Conservation (phyloP, 2,329 filamentous ascomycete genomes). For the Hortaea werneckii region DNA sequence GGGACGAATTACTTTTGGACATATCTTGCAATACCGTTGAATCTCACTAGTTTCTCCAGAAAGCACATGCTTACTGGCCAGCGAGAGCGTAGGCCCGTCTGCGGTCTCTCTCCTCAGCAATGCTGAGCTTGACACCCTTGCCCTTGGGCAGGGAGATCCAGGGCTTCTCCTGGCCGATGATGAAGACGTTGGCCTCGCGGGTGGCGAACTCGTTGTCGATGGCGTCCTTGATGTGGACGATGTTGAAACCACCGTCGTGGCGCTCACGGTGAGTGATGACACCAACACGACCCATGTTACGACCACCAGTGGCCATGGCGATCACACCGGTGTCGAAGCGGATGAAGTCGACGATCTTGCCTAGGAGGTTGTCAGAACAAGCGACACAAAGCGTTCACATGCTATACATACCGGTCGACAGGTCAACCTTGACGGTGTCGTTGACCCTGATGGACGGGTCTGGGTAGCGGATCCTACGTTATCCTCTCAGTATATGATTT, state of each 20-base stretch:
- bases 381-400: background rate
- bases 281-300: slow-evolving; percentile 99
- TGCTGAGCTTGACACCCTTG: slow-evolving; percentile 99
- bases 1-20: too few species aligned
- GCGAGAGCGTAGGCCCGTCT: slow-evolving; percentile 62
- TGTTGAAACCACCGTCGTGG: slow-evolving; percentile 99
- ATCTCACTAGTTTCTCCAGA: background rate
- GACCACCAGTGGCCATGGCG: slow-evolving; percentile 97
- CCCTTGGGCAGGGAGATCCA: slow-evolving; percentile 99
- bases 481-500: slow-evolving; percentile 23
- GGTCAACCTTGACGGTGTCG: slow-evolving; percentile 99
- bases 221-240: slow-evolving; percentile 93
- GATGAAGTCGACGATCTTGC: slow-evolving; percentile 94
- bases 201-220: slow-evolving; percentile 99
- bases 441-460: slow-evolving; percentile 99
- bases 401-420: slow-evolving; percentile 59
- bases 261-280: slow-evolving; percentile 99
- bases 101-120: slow-evolving; percentile 98
- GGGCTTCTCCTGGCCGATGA: slow-evolving; percentile 97
- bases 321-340: slow-evolving; percentile 98
- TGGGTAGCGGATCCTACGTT: slow-evolving; percentile 89
- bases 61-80: slow-evolving; percentile 18
- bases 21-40: too few species aligned
- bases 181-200: slow-evolving; percentile 98
- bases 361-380: slow-evolving; percentile 6